Conservation (phyloP, 306 rosid genomes). For the Prunus mongolica region DNA sequence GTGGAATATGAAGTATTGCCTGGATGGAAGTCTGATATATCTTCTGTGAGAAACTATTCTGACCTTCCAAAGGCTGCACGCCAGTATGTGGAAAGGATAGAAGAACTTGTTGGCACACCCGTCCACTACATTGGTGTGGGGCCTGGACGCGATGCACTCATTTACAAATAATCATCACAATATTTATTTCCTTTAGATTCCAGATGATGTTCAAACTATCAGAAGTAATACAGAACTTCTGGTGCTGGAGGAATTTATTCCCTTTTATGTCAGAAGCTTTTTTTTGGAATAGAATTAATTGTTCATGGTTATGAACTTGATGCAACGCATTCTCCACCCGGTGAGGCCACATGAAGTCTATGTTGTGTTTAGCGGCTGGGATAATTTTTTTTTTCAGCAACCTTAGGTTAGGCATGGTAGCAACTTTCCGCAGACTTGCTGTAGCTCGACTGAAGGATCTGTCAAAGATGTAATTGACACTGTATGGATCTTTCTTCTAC, state of each 20-base stretch:
- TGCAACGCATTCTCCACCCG: neutral
- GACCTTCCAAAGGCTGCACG: slow-evolving; percentile 88
- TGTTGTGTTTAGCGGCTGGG: neutral
- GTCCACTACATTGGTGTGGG: slow-evolving; percentile 91
- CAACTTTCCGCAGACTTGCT: slow-evolving; percentile 67
- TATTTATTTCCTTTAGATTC: neutral
- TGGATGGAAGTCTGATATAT: slow-evolving; percentile 86
- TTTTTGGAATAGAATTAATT: neutral
- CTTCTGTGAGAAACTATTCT: slow-evolving; percentile 69
- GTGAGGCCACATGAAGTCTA: neutral
- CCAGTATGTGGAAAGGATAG: slow-evolving; percentile 77
- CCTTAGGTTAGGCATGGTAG: slow-evolving; percentile 50
- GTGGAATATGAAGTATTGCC: slow-evolving; percentile 85
- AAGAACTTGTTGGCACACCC: slow-evolving; percentile 81
- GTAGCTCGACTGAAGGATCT: slow-evolving; percentile 65
- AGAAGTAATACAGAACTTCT: slow-evolving; percentile 24
- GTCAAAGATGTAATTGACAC: slow-evolving; percentile 39
- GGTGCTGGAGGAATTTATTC: slow-evolving; percentile 16
- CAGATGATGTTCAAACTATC: slow-evolving; percentile 19
- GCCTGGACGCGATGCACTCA: slow-evolving; percentile 94
- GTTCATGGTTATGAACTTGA: neutral
- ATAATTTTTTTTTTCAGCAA: neutral
- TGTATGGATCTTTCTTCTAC: slow-evolving; percentile 65
- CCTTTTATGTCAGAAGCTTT: neutral
- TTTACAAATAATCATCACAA: slow-evolving; percentile 45